Conservation (phyloP, 2,329 filamentous ascomycete genomes). For the Graphium sp. region DNA sequence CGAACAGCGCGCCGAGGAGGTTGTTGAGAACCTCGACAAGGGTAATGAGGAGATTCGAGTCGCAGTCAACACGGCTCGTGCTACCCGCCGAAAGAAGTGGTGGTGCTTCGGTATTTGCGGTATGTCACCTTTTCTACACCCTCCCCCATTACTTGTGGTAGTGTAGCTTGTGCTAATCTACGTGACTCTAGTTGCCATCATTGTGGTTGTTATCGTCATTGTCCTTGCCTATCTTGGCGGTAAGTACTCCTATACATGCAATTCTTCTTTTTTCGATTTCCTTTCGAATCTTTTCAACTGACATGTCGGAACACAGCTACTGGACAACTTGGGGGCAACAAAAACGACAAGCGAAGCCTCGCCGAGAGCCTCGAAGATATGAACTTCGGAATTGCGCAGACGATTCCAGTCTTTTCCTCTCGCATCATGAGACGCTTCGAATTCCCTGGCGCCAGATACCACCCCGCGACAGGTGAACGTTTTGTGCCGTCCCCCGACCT, state of each 20-base stretch:
- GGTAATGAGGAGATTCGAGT: slow-evolving; percentile 69
- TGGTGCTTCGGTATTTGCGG: slow-evolving; percentile 66
- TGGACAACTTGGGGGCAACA: slow-evolving; percentile 9
- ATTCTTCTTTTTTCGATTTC: not conserved
- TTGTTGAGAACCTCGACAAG: slow-evolving; percentile 68
- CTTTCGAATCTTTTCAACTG: slow-evolving; percentile 16
- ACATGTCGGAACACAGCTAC: no score
- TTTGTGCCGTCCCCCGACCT: no score
- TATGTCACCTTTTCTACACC: slow-evolving; percentile 15
- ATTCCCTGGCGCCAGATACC: no score
- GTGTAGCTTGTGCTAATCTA: slow-evolving; percentile 10
- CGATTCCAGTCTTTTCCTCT: slow-evolving; percentile 8
- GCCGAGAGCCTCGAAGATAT: slow-evolving; percentile 8
- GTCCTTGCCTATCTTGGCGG: slow-evolving; percentile 27
- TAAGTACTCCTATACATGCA: not conserved
- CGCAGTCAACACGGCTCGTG: slow-evolving; percentile 68
- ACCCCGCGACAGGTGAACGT: no score
- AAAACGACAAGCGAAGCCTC: slow-evolving; percentile 13
- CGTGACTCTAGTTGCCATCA: slow-evolving; percentile 26
- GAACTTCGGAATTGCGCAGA: slow-evolving; percentile 10
- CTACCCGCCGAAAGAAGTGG: slow-evolving; percentile 89
- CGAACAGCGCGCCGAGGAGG: slow-evolving; percentile 74
- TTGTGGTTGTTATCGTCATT: slow-evolving; percentile 32
- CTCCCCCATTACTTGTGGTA: not conserved
- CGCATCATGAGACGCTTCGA: no score